These are phyloP conservation scores for Passalora sequoiae DNA, from an alignment of 2,329 filamentous ascomycete genomes.

Conservation along the genomic window DNA sequence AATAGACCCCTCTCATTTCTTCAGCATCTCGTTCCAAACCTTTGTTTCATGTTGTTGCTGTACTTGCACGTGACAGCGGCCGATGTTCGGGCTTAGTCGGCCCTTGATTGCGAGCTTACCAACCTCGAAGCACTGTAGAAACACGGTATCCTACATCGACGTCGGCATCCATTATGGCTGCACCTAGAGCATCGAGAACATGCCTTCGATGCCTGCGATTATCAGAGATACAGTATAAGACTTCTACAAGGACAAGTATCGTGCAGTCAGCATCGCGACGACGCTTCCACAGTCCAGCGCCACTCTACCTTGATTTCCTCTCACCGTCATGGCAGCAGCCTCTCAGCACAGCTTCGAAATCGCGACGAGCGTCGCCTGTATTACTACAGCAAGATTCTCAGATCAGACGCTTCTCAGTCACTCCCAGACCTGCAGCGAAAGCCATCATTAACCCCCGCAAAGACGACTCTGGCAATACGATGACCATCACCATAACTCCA, in stretches of 20 bases:
- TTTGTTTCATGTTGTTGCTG: background rate
- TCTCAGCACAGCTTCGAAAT: background rate
- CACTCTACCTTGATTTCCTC: conserved; percentile 34
- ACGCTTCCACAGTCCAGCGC: conserved; percentile 20
- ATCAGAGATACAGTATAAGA: background rate
- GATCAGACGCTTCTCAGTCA: conserved; percentile 15
- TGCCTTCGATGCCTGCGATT: conserved; percentile 14
- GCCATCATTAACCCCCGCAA: conserved; percentile 64
- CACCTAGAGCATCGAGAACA: conserved; percentile 14
- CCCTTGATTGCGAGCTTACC: background rate
- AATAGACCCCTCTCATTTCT: background rate
- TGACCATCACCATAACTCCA: conserved; percentile 76
- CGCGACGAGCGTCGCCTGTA: background rate
- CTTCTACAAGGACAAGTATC: background rate
- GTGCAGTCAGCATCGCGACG: conserved; percentile 1
- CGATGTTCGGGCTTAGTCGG: background rate
- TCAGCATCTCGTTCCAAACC: too few species aligned
- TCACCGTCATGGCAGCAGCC: conserved; percentile 28
- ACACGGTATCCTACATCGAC: background rate
- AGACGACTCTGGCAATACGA: conserved; percentile 78
- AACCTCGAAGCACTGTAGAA: background rate
- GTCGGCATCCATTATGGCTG: conserved; percentile 12
- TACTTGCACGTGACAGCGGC: background rate
- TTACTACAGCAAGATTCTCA: background rate
- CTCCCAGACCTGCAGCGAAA: conserved; percentile 19